These are phyloP conservation scores for Tulasnella sp. DNA, from an alignment of 768 basidiomycete genomes.

Conservation along the genomic window DNA sequence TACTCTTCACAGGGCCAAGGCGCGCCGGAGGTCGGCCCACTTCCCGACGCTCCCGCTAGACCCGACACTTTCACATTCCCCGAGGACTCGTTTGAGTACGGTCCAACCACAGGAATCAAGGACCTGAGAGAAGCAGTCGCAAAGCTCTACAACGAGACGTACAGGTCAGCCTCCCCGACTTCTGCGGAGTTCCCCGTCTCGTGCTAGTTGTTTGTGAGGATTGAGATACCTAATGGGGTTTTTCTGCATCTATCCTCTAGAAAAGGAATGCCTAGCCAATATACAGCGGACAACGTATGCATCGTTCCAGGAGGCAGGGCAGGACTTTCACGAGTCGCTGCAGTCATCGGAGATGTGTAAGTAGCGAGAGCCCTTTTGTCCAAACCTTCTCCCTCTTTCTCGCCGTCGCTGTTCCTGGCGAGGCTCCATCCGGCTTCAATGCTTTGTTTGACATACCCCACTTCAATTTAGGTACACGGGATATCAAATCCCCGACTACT, in stretches of 20 bases:
- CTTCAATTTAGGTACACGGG: slow-evolving; percentile 34
- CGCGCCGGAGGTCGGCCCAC: slow-evolving; percentile 57
- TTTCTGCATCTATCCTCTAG: not conserved
- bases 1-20: slow-evolving; percentile 50
- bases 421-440: not conserved
- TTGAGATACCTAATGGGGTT: not conserved
- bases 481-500: slow-evolving; percentile 88
- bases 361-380: slow-evolving; percentile 27
- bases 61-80: slow-evolving; percentile 40
- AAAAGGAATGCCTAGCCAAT: slow-evolving; percentile 66
- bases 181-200: not conserved
- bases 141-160: slow-evolving; percentile 76
- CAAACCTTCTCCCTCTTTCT: slow-evolving; percentile 9
- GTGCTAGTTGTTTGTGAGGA: not conserved
- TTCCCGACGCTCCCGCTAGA: slow-evolving; percentile 61
- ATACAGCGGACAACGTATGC: slow-evolving; percentile 80
- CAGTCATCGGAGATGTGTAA: slow-evolving; percentile 84
- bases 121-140: slow-evolving; percentile 79
- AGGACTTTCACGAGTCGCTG: slow-evolving; percentile 81
- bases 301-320: slow-evolving; percentile 92
- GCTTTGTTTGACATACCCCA: not conserved
- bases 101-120: slow-evolving; percentile 86
- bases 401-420: not conserved
- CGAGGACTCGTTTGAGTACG: slow-evolving; percentile 72
- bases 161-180: slow-evolving; percentile 32